Percentiles rank a stretch among this genome's conserved stretches.
phyloP scores from a whole-genome alignment of 768 basidiomycete genomes.

The Serendipita vermifera region DNA sequence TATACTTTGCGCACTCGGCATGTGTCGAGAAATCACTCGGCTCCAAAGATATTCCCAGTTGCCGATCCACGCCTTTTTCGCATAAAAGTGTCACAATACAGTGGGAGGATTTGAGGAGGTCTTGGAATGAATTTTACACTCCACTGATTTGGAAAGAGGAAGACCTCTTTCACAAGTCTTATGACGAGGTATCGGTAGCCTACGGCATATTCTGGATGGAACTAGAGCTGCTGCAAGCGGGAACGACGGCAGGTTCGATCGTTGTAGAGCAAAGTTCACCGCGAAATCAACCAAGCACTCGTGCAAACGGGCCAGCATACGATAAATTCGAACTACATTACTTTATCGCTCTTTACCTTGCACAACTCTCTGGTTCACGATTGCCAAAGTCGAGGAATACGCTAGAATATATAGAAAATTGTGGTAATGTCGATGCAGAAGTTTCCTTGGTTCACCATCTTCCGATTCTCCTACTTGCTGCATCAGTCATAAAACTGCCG shows the following conservation, averaged over 20 bases:
- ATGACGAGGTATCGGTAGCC: slow-evolving; percentile 58
- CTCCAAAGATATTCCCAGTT: slow-evolving; percentile 24
- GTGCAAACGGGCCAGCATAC: slow-evolving; percentile 25
- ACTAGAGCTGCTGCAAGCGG: slow-evolving; percentile 51
- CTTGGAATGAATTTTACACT: slow-evolving; percentile 42
- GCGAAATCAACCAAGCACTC: slow-evolving; percentile 19
- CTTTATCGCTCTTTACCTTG: slow-evolving; percentile 37
- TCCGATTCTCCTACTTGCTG: not conserved
- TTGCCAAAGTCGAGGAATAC: slow-evolving; percentile 42
- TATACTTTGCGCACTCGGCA: slow-evolving; percentile 41
- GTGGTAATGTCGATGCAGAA: not conserved
- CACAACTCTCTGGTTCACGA: slow-evolving; percentile 32
- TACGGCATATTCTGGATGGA: slow-evolving; percentile 53
- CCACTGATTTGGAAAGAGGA: slow-evolving; percentile 32
- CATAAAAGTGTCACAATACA: slow-evolving; percentile 39
- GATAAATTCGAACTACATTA: slow-evolving; percentile 52
- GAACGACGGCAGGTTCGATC: slow-evolving; percentile 51
- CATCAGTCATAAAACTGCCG: not conserved
- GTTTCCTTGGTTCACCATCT: slow-evolving; percentile 2
- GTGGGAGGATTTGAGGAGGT: slow-evolving; percentile 40
- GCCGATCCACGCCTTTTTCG: slow-evolving; percentile 29
- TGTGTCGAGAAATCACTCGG: slow-evolving; percentile 29
- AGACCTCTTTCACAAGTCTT: slow-evolving; percentile 36
- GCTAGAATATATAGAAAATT: slow-evolving; percentile 7
- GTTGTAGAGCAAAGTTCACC: slow-evolving; percentile 29